Conservation (phyloP, 179 eudicot species). For the Beta macrorhiza region DNA sequence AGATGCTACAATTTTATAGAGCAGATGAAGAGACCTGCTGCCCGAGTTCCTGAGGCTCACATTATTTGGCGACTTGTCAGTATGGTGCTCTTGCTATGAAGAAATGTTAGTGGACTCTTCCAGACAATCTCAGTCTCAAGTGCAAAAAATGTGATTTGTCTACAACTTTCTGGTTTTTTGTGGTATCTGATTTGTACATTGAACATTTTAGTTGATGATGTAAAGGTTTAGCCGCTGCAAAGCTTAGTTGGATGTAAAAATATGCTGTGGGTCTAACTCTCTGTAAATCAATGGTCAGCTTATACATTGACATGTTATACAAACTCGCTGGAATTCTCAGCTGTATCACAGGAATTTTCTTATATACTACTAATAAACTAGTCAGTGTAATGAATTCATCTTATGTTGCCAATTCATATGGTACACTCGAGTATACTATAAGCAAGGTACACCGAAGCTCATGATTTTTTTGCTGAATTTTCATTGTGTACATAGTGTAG, state of each 20-base stretch:
- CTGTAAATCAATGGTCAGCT: constrained; percentile 24
- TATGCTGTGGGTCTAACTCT: neutral
- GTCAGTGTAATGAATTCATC: neutral
- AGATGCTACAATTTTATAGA: constrained; percentile 67
- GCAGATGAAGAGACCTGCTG: constrained; percentile 42
- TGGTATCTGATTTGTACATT: constrained; percentile 11
- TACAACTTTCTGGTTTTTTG: neutral
- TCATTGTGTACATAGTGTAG: too few relatives aligned
- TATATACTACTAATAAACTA: neutral
- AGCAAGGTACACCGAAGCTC: too few relatives aligned
- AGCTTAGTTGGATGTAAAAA: constrained; percentile 19
- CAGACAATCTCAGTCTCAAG: neutral
- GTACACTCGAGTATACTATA: too few relatives aligned
- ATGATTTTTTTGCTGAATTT: too few relatives aligned
- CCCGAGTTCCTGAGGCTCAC: neutral
- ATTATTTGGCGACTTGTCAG: neutral
- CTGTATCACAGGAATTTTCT: neutral
- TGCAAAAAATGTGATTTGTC: neutral
- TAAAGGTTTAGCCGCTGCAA: constrained; percentile 4
- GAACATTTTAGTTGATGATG: neutral
- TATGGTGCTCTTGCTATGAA: neutral
- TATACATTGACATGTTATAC: constrained; percentile 9
- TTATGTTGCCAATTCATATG: too few relatives aligned
- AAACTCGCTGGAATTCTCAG: neutral
- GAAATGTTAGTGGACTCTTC: neutral